phyloP scores from a whole-genome alignment of 768 basidiomycete genomes.

The Pilatotrama ljubarskyi region DNA sequence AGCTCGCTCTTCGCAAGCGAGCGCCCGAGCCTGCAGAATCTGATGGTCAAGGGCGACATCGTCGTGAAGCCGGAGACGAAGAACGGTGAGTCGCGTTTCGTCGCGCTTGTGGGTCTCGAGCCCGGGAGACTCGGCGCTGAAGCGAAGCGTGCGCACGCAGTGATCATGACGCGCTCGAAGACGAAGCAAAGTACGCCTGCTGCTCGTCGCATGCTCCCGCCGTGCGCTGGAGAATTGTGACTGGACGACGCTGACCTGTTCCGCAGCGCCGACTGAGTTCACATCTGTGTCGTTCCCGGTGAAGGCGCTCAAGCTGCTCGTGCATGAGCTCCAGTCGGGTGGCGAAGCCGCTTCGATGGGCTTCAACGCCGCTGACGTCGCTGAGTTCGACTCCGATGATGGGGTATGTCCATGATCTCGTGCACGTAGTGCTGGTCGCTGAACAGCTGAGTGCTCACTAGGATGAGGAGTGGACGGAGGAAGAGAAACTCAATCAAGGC shows the following conservation, averaged over 20 bases:
- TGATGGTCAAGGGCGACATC: slow-evolving; percentile 89
- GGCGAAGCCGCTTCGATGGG: slow-evolving; percentile 73
- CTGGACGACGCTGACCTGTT: slow-evolving; percentile 22
- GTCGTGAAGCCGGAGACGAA: slow-evolving; percentile 79
- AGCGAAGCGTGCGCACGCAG: slow-evolving; percentile 39
- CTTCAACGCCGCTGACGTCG: slow-evolving; percentile 38
- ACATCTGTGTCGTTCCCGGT: slow-evolving; percentile 85
- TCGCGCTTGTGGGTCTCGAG: neutral
- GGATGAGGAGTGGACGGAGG: slow-evolving; percentile 95
- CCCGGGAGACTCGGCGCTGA: neutral
- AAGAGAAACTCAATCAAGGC: slow-evolving; percentile 57
- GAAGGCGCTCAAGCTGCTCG: slow-evolving; percentile 87
- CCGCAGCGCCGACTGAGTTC: slow-evolving; percentile 80
- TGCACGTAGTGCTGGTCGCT: slow-evolving; percentile 8
- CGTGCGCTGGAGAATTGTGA: neutral
- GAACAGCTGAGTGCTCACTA: slow-evolving; percentile 31
- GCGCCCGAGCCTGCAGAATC: slow-evolving; percentile 61
- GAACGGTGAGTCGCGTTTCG: slow-evolving; percentile 58
- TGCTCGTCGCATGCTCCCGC: slow-evolving; percentile 3
- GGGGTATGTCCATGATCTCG: slow-evolving; percentile 49
- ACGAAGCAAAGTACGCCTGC: slow-evolving; percentile 77
- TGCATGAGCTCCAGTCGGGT: slow-evolving; percentile 80
- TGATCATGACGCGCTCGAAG: slow-evolving; percentile 95
- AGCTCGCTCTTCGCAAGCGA: slow-evolving; percentile 68
- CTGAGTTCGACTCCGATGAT: slow-evolving; percentile 74